Evolutionary conservation across 768 basidiomycete species (phyloP), one percentile per base, ranked within the genome.

Genomic region (Phlebiopsis gigantea): DNA sequence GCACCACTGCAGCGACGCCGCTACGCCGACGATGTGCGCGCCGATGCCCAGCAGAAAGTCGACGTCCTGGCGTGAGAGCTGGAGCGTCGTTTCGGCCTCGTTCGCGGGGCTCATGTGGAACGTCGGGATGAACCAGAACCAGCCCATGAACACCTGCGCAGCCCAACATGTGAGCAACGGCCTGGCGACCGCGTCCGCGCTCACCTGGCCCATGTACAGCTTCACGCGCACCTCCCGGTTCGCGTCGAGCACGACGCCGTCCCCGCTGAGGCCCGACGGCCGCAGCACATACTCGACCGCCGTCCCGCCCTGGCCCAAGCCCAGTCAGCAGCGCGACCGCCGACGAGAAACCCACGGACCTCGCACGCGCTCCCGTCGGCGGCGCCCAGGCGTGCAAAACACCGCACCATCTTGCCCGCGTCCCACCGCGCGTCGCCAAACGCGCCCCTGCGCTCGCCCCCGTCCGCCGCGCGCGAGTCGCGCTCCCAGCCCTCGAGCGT

Each of bases 61-160:
- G 21, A 90, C 62, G 46, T 92, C 87, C 60, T 84, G 81, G 28
- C 77, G 73, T 19, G 77, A 75, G 29, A 92, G 68, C 10, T 69
- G 61, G 24, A 87, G 56, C 21, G 72, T 75, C 1, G 72, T 67
- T 49, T 72, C 63, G 26, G 65, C 58, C 15, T 69, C 57, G 53
- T 49, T 44, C 57, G 53, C 21, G 51, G 60, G 22, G 61, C 46
- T 74, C 74, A 92, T 81, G 65, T 93, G 89, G 72, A 93, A 93
- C 0, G 83, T 76, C 0, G 92, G 92, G 57, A 94, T 82, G 65
- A 93, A 78, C 92, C 92, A 93, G 49, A 85, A 66, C 92, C 92
- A 94, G 29, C 88, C 85, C 68, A 94, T 82, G 63, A 87, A 83
- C 0, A 92, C 77, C 79, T 91, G 65, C 0, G 57, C 59, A 15